Conservation (phyloP, 73 alveolate species). For the Tetrahymena borealis region DNA sequence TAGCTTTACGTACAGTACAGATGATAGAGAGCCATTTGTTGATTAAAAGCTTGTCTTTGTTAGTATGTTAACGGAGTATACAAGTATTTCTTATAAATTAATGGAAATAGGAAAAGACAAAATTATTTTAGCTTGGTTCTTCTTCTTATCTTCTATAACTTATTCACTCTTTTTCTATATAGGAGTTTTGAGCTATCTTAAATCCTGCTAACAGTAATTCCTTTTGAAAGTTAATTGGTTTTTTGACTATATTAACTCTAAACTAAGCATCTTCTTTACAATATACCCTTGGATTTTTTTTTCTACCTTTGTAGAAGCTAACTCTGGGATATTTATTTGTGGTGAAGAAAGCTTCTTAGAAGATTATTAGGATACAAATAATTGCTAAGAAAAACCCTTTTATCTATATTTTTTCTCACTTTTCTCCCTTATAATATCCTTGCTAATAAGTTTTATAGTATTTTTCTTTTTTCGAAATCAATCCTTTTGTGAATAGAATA, state of each 20-base stretch:
- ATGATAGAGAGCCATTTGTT: neutral
- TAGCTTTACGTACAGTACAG: neutral
- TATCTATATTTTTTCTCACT: neutral
- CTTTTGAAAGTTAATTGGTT: neutral
- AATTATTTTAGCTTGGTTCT: neutral
- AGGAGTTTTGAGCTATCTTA: neutral
- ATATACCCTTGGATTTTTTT: neutral
- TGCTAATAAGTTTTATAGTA: neutral
- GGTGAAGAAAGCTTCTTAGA: neutral
- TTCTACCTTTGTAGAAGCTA: neutral
- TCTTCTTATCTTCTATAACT: neutral
- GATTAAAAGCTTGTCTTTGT: neutral
- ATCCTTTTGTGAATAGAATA: neutral
- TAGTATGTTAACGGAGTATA: neutral
- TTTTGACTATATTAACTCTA: neutral
- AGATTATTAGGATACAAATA: neutral
- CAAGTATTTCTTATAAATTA: neutral
- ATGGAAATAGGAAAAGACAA: neutral
- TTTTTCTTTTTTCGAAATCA: neutral
- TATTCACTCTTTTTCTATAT: neutral
- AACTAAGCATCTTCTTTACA: neutral
- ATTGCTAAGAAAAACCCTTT: neutral
- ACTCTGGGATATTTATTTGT: neutral
- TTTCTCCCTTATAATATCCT: neutral
- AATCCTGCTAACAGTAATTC: neutral